Conservation (phyloP, 805 yeast species). For the Candida morakotiae region DNA sequence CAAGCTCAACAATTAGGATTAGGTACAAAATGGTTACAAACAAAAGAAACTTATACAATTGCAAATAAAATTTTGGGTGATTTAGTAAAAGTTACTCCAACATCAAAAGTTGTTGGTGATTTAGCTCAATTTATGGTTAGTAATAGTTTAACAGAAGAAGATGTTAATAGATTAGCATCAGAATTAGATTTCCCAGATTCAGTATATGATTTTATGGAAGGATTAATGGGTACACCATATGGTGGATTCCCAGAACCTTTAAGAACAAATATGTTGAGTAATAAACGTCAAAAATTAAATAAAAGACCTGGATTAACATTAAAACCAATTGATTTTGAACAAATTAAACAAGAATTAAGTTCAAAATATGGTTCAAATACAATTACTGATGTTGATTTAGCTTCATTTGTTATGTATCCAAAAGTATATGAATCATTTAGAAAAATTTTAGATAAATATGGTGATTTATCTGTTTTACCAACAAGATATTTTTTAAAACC, state of each 20-base stretch:
- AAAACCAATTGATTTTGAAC: constrained; percentile 75
- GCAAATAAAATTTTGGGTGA: constrained; percentile 93
- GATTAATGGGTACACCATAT: constrained; percentile 98
- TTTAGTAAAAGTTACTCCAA: constrained; percentile 97
- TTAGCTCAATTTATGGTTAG: constrained; percentile 99
- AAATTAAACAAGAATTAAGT: constrained; percentile 67
- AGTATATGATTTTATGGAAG: constrained; percentile 97
- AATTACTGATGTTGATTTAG: constrained; percentile 85
- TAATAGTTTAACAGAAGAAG: constrained; percentile 81
- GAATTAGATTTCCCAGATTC: constrained; percentile 98
- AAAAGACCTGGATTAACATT: constrained; percentile 90
- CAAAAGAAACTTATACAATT: constrained; percentile 88
- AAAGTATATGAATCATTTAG: constrained; percentile 90
- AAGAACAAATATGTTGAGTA: constrained; percentile 84
- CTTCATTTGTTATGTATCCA: constrained; percentile 97
- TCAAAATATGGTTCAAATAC: constrained; percentile 63
- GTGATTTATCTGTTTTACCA: constrained; percentile 92
- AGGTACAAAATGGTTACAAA: constrained; percentile 94
- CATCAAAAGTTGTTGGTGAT: constrained; percentile 99
- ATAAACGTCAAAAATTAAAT: constrained; percentile 87
- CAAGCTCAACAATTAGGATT: constrained; percentile 99
- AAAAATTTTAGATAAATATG: constrained; percentile 69
- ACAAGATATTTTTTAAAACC: constrained; percentile 87
- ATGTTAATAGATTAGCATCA: constrained; percentile 80
- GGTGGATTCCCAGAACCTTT: constrained; percentile 99